Evolutionary conservation across 2,329 filamentous ascomycete species (phyloP).

Genomic region (Aspergillus pseudotamarii): DNA sequence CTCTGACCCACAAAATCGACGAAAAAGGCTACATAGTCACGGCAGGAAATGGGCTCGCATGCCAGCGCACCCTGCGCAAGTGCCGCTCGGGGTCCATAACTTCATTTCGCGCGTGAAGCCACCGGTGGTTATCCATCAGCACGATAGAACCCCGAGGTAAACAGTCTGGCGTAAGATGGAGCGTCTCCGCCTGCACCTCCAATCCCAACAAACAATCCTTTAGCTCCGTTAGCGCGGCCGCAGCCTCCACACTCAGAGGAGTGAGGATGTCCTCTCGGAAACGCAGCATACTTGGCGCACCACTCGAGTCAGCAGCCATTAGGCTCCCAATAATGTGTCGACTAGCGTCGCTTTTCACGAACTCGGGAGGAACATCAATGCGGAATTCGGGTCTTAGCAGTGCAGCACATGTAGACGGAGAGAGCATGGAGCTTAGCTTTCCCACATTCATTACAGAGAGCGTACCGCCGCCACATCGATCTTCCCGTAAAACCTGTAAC

Average conservation of each 20-base stretch:
- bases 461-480: slow-evolving; percentile 26
- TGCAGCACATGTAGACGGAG: not conserved
- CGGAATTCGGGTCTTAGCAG: slow-evolving; percentile 28
- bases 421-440: not conserved
- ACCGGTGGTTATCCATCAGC: slow-evolving; percentile 1
- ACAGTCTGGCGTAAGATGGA: slow-evolving; percentile 26
- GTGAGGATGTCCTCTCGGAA: slow-evolving; percentile 17
- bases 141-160: not conserved
- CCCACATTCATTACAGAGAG: slow-evolving; percentile 4
- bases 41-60: not conserved
- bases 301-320: slow-evolving; percentile 10
- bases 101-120: slow-evolving; percentile 5
- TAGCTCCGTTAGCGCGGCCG: slow-evolving; percentile 32
- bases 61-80: not conserved
- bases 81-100: not conserved
- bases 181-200: slow-evolving; percentile 12
- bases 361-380: slow-evolving; percentile 38
- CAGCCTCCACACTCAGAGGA: slow-evolving; percentile 22
- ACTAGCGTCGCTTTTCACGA: slow-evolving; percentile 26
- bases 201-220: slow-evolving; percentile 25
- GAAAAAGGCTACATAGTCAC: not conserved
- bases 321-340: slow-evolving; percentile 26
- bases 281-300: not conserved
- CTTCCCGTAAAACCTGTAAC: slow-evolving; percentile 46
- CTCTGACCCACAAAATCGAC: too few species aligned